Base-by-base conservation (phyloP, 176 grass and related monocot species). In the Raddia guianensis region DNA sequence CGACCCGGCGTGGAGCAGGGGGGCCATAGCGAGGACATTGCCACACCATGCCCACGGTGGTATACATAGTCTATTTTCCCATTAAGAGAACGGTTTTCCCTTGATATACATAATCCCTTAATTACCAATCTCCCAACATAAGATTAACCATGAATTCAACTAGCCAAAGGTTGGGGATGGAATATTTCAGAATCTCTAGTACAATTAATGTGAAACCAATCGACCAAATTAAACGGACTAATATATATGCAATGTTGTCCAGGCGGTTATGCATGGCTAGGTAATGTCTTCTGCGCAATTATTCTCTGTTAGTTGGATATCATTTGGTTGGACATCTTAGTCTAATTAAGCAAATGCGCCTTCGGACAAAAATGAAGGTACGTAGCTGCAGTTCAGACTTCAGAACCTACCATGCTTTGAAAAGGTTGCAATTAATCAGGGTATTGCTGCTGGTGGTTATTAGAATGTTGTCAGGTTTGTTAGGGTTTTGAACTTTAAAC, bases 291-390 rank as follows among this genome's bases (percentile, higher is more conserved):
- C 51, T 12, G 32, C 2, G 20, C 40, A 45, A 68, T 71, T 32
- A 61, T 62, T 44, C 6, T 20, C 6, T 20, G 56, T 47, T 77
- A 48, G 40, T 59, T 71, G 3, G 32, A 35, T 72, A 35, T 72
- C 18, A 63, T 82, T 82, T 40, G 79, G 66, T 82, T 55, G 20
- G 79, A 50, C 33, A 72, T 72, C 67, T 72, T 82, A 62, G 50
- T 72, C 53, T 37, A n/a, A n/a, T n/a, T n/a, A 5, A 34, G 10
- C 52, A 42, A 9, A 10, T 82, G 56, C 61, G 52, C 46, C 32
- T 16, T n/a, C 55, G 42, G 57, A 63, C 46, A 40, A 21, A 83
- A 67, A n/a, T 5, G 14, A 5, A 48, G 61, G 37, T 40, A 40
- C 37, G 37, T 57, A 13, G 63, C n/a, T 19, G 50, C 40, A 49